Conservation (phyloP, 805 yeast species). For the Monosporozyma yasuniensis region DNA sequence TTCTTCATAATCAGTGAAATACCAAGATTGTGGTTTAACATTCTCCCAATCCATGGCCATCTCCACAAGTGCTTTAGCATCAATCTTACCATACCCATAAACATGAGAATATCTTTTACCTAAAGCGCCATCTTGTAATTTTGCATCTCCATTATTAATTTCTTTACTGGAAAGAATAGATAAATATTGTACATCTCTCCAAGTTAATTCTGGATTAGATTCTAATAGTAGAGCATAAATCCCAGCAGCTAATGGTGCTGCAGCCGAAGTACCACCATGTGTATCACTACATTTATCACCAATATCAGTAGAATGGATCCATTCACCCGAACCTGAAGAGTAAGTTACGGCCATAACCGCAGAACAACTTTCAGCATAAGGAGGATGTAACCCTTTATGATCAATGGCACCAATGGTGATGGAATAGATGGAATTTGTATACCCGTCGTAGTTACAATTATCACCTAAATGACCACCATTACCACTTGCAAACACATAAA, state of each 20-base stretch:
- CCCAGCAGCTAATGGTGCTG: slow-evolving; percentile 98
- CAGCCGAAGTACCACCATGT: slow-evolving; percentile 98
- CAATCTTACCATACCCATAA: slow-evolving; percentile 89
- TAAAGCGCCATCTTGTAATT: slow-evolving; percentile 65
- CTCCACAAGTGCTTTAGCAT: slow-evolving; percentile 66
- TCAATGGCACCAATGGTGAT: slow-evolving; percentile 94
- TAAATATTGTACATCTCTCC: slow-evolving; percentile 92
- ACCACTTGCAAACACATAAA: slow-evolving; percentile 93
- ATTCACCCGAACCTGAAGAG: slow-evolving; percentile 83
- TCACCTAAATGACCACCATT: slow-evolving; percentile 81
- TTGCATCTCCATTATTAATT: slow-evolving; percentile 55
- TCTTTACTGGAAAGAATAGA: slow-evolving; percentile 63
- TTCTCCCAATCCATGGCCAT: slow-evolving; percentile 67
- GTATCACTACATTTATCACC: slow-evolving; percentile 54
- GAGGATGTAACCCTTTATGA: slow-evolving; percentile 76
- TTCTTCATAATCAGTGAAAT: slow-evolving; percentile 37
- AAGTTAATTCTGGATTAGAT: slow-evolving; percentile 78
- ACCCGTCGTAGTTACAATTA: slow-evolving; percentile 94
- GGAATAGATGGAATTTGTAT: slow-evolving; percentile 90
- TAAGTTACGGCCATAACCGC: slow-evolving; percentile 93
- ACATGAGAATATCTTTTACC: slow-evolving; percentile 68
- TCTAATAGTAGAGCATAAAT: slow-evolving; percentile 73
- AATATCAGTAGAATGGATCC: slow-evolving; percentile 81
- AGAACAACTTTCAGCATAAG: slow-evolving; percentile 84
- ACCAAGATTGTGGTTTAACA: slow-evolving; percentile 91